Evolutionary conservation across 2,329 filamentous ascomycete species (phyloP).

Genomic region (Raffaelea arxii): DNA sequence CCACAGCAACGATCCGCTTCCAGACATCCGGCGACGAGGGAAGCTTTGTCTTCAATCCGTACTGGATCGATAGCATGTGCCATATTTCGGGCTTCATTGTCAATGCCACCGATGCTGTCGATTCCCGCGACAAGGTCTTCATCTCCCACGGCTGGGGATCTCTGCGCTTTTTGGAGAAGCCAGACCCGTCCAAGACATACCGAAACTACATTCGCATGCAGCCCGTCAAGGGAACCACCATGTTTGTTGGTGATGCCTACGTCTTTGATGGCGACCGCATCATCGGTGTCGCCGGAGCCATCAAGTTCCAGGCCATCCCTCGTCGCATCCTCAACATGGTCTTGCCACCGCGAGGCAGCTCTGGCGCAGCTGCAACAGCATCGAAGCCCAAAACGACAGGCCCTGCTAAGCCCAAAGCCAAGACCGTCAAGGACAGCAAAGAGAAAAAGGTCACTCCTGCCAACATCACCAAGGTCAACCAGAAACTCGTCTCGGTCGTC

Average conservation of each 20-base stretch:
- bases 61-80: conserved; percentile 49
- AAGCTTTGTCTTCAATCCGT: conserved; percentile 45
- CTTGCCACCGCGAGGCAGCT: conserved; percentile 47
- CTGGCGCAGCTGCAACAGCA: conserved; percentile 18
- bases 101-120: conserved; percentile 46
- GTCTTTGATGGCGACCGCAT: conserved; percentile 42
- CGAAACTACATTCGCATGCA: conserved; percentile 51
- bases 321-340: conserved; percentile 58
- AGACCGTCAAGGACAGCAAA: conserved; percentile 19
- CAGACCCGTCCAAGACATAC: conserved; percentile 36
- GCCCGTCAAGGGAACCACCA: conserved; percentile 37
- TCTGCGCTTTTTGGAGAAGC: conserved; percentile 38
- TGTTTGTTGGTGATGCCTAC: conserved; percentile 44
- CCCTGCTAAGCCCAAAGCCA: conserved; percentile 20
- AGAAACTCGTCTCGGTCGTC: conserved; percentile 38
- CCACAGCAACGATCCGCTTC: conserved; percentile 33
- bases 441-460: conserved; percentile 35
- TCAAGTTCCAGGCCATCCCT: conserved; percentile 59
- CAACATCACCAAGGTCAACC: conserved; percentile 39
- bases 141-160: conserved; percentile 52
- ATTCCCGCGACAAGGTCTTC: conserved; percentile 44
- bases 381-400: too few species aligned
- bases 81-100: conserved; percentile 53
- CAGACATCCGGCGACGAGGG: conserved; percentile 36
- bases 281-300: conserved; percentile 39